A percentile compares a stretch with the other conserved stretches of the same genome.
Evolutionary conservation across 179 eudicot species (phyloP).

Genomic region (Spinacia oleracea): DNA sequence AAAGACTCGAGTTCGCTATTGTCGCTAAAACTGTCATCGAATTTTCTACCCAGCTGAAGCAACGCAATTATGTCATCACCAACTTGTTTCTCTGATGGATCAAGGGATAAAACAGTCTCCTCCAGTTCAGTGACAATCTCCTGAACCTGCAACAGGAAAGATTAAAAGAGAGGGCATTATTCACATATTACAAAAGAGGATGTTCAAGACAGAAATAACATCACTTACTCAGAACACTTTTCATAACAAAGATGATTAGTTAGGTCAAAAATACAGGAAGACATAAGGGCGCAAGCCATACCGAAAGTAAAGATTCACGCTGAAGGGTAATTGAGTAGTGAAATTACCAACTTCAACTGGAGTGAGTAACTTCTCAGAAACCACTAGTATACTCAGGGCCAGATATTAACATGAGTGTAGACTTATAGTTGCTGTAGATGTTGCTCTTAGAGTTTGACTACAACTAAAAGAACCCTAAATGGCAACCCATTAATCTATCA

Average conservation of each 20-base stretch:
- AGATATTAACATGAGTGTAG: not conserved
- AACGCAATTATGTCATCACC: constrained; percentile 83
- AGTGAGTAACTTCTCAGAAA: not conserved
- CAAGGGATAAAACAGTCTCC: constrained; percentile 66
- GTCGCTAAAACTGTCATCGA: constrained; percentile 62
- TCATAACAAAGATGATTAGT: not conserved
- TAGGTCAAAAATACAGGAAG: not conserved
- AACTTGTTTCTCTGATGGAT: constrained; percentile 80
- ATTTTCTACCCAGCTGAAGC: constrained; percentile 87
- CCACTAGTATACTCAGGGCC: not conserved
- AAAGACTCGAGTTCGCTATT: constrained; percentile 81
- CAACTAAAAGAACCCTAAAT: not conserved
- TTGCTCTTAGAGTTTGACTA: not conserved
- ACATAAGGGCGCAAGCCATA: too few species aligned
- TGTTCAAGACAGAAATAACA: not conserved
- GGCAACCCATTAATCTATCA: not conserved
- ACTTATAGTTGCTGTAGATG: not conserved
- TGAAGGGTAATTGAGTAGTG: not conserved
- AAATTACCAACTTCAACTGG: not conserved
- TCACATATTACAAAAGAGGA: not conserved
- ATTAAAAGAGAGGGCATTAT: not conserved
- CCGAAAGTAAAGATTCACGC: not conserved
- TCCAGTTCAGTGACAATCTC: constrained; percentile 67
- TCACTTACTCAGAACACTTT: not conserved
- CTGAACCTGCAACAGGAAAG: constrained; percentile 46